A percentile compares a stretch with the other conserved stretches of the same genome.
These are phyloP conservation scores for Candida sojae DNA, from an alignment of 1,139 yeast genomes.

Conservation along the genomic window DNA sequence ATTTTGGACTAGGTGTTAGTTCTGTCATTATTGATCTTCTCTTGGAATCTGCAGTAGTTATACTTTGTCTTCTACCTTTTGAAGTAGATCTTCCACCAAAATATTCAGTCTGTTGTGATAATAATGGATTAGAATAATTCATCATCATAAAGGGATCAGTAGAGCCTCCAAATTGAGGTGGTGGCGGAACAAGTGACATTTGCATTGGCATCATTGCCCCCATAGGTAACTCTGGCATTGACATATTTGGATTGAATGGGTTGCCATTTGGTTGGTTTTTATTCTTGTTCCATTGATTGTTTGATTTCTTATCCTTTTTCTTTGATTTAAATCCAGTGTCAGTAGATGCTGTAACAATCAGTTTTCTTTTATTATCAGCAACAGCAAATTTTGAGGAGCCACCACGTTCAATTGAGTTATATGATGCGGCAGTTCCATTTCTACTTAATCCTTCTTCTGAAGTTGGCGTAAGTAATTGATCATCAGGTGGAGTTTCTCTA, in stretches of 20 bases:
- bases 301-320: slow-evolving; percentile 9
- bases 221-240: slow-evolving; percentile 5
- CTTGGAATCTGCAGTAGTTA: slow-evolving; percentile 20
- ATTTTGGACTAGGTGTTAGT: neutral
- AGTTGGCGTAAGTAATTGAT: slow-evolving; percentile 20
- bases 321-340: neutral
- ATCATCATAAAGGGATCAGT: slow-evolving; percentile 7
- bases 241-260: slow-evolving; percentile 12
- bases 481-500: neutral
- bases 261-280: slow-evolving; percentile 8
- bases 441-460: slow-evolving; percentile 17
- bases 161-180: slow-evolving; percentile 1
- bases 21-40: slow-evolving; percentile 21
- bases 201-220: slow-evolving; percentile 3
- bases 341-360: slow-evolving; percentile 11
- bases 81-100: slow-evolving; percentile 9
- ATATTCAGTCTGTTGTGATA: slow-evolving; percentile 24
- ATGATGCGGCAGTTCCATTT: slow-evolving; percentile 31
- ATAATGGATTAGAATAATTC: slow-evolving; percentile 19
- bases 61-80: slow-evolving; percentile 21
- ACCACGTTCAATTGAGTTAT: slow-evolving; percentile 42
- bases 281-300: neutral
- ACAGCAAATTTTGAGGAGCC: slow-evolving; percentile 37
- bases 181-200: slow-evolving; percentile 3
- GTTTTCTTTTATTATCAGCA: slow-evolving; percentile 19